Evolutionary conservation across 73 alveolate genomes (phyloP), one percentile per base, ranked within the genome.

Genomic region (Symbiodinium pilosum): DNA sequence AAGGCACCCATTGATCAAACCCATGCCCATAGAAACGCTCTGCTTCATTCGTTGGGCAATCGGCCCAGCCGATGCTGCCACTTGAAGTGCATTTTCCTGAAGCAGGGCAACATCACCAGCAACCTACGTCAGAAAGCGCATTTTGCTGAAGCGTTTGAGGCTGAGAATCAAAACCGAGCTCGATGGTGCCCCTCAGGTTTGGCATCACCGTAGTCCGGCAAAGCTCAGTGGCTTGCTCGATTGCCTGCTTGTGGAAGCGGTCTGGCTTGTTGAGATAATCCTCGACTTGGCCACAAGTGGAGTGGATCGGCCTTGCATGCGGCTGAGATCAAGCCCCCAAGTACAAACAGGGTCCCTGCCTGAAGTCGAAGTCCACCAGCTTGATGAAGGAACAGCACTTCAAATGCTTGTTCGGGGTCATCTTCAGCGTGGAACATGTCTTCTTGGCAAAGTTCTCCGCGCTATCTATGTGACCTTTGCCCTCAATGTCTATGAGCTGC

Each of bases 1-100:
- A 30, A 28, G 85, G 44, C 24, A 51, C 81, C 97, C 77, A 43
- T 85, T 30, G 14, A 69, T 83, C 28, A 91, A 43, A 40, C 97
- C 97, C 97, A 91, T 91, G 81, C 89, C 97, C 97, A 91, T 71
- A 28, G 97, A 91, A n/a, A 91, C 97, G 54, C 97, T 91, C 52
- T 91, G 84, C 89, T 91, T 91, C 97, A 91, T 91, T 14, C 97
- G 43, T 69, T 91, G 97, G 16, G 97, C 97, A 21, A 91, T 69
- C 20, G 97, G 97, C 39, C 97, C 97, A 21, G 88, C 97, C 26
- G 97, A 59, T 8, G 97, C 97, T 21, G 97, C 97, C 36, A 68
- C 81, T 43, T 91, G 87, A 42, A 91, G 38, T 21, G 97, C 97
- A 69, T 91, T 91, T 4, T 64, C 81, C 81, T 64, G n/a, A n/a